Evolutionary conservation across 225 moss, liverwort and hornwort species (phyloP).

Genomic region (Pseudoscleropodium purum): DNA sequence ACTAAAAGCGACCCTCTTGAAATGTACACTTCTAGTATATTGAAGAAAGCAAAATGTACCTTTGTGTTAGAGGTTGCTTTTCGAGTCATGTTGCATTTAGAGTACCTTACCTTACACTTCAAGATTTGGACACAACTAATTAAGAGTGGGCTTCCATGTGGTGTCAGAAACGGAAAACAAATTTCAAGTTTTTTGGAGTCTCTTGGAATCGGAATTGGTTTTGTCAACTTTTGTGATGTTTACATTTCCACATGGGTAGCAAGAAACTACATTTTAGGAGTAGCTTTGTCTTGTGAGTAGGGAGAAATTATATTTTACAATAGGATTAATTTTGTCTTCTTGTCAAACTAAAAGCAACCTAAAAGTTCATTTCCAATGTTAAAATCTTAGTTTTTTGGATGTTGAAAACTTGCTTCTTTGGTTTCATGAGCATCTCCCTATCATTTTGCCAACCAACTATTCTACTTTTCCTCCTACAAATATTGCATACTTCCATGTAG

Average conservation of each 20-base stretch:
- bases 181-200: neutral
- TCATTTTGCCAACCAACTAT: neutral
- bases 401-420: fast-evolving
- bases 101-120: too few relatives aligned
- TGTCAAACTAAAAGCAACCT: neutral
- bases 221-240: neutral
- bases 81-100: too few relatives aligned
- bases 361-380: neutral
- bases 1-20: too few relatives aligned
- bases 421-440: too few relatives aligned
- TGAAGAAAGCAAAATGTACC: too few relatives aligned
- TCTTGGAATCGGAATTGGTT: fast-evolving
- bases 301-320: too few relatives aligned
- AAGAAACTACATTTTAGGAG: neutral
- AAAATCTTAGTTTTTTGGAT: too few relatives aligned
- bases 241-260: neutral
- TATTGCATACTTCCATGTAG: neutral
- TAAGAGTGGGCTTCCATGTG: neutral
- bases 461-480: neutral
- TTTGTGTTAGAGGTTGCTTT: too few relatives aligned
- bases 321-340: too few relatives aligned
- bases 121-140: neutral
- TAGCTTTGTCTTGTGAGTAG: neutral
- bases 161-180: neutral
- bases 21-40: too few relatives aligned